Conservation (phyloP, 345 rosid species). For the Eucalyptus albens region DNA sequence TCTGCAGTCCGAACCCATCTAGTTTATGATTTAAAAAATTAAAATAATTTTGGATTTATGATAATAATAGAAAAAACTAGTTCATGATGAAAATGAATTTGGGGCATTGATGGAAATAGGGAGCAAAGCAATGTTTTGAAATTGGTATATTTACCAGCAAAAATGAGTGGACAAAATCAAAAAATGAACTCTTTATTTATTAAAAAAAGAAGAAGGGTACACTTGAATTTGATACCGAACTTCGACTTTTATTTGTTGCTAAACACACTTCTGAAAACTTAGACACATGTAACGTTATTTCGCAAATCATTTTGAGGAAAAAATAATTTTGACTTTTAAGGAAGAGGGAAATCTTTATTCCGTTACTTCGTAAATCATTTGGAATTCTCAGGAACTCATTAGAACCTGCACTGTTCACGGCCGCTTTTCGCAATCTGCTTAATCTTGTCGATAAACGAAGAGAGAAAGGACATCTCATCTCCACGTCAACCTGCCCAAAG, state of each 20-base stretch:
- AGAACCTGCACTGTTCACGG: neutral
- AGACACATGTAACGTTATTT: neutral
- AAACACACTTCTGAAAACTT: neutral
- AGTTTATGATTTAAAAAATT: neutral
- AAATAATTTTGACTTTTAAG: neutral
- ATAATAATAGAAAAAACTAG: neutral
- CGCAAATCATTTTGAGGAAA: neutral
- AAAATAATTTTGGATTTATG: neutral
- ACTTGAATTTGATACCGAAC: neutral
- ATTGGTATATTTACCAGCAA: neutral
- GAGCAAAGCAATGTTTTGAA: neutral
- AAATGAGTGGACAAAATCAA: neutral
- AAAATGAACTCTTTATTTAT: fast-evolving
- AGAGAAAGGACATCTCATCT: neutral
- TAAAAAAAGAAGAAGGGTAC: neutral
- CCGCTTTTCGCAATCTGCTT: neutral
- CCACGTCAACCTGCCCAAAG: neutral
- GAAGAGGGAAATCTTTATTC: neutral
- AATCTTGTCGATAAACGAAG: neutral
- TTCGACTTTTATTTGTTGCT: neutral
- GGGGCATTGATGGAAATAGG: neutral
- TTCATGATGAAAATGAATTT: neutral
- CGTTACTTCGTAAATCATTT: too few relatives aligned
- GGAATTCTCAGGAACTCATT: neutral
- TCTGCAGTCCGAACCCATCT: neutral